Evolutionary conservation across 225 moss, liverwort and hornwort genomes (phyloP).

Genomic region (Polytrichum formosum): DNA sequence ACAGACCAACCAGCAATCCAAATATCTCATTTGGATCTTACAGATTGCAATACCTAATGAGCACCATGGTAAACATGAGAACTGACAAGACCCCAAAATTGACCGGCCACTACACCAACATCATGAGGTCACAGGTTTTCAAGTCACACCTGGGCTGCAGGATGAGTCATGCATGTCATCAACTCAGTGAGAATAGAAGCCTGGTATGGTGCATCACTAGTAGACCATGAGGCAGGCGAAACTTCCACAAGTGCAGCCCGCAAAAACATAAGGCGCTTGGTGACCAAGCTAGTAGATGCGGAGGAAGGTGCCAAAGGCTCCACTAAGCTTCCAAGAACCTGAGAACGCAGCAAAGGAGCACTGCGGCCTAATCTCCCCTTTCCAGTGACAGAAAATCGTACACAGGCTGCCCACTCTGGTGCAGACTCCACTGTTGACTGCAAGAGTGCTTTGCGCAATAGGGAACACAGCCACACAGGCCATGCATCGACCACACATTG

Average conservation of each 20-base stretch:
- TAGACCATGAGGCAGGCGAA: constrained; percentile 57
- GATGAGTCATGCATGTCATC: constrained; percentile 84
- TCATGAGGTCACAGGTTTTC: constrained; percentile 23
- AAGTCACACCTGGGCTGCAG: constrained; percentile 82
- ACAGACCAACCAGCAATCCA: too few species aligned
- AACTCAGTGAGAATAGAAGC: constrained; percentile 71
- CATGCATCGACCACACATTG: constrained; percentile 83
- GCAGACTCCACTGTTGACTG: constrained; percentile 92
- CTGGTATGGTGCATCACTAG: constrained; percentile 62
- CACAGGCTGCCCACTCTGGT: constrained; percentile 92
- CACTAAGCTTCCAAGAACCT: constrained; percentile 77
- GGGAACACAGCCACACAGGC: constrained; percentile 68
- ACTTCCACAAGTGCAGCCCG: constrained; percentile 92
- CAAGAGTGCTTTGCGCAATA: constrained; percentile 74
- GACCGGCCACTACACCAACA: constrained; percentile 33
- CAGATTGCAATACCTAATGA: too few species aligned
- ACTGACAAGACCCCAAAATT: too few species aligned
- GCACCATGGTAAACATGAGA: too few species aligned
- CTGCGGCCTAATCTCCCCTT: constrained; percentile 74
- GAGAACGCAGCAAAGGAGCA: constrained; percentile 65
- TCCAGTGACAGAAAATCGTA: constrained; percentile 93
- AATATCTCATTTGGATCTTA: too few species aligned
- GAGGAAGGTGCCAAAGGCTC: constrained; percentile 79
- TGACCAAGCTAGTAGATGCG: constrained; percentile 90
- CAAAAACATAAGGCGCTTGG: constrained; percentile 88